These are phyloP conservation scores for Flaveria sonorensis DNA, from an alignment of 129 eudicot genomes.

Conservation along the genomic window DNA sequence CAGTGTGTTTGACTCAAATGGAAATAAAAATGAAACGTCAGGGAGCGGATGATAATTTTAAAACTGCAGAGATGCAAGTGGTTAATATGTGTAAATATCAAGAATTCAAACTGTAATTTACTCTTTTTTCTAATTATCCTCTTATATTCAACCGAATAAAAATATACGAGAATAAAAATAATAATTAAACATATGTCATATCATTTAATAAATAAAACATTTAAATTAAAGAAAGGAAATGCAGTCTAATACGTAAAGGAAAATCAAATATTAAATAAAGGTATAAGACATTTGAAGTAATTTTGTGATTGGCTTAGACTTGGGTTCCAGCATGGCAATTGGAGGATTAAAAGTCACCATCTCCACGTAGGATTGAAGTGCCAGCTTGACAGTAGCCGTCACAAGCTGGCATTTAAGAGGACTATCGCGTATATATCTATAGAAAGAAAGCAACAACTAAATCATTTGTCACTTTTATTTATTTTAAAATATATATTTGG, in stretches of 20 bases:
- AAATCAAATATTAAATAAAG: not conserved
- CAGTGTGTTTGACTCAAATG: no score
- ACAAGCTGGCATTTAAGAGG: conserved; percentile 12
- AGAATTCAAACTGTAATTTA: no score
- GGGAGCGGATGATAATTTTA: no score
- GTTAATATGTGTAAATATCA: no score
- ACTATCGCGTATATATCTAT: not conserved
- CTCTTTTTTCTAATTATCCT: no score
- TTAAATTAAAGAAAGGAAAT: no score
- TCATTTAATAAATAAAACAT: no score
- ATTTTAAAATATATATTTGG: not conserved
- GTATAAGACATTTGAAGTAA: not conserved
- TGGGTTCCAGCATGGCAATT: not conserved
- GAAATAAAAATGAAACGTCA: no score
- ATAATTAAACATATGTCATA: no score
- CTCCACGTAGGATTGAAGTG: conserved; percentile 9
- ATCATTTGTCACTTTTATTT: not conserved
- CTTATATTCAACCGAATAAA: no score
- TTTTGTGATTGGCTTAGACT: not conserved
- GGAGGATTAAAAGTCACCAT: not conserved
- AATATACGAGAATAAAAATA: no score
- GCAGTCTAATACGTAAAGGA: not conserved
- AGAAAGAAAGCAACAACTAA: not conserved
- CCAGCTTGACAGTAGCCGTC: conserved; percentile 13
- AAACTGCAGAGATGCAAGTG: no score